Percentiles rank a stretch among this genome's conserved stretches.
Conservation (phyloP, 768 basidiomycete species). For the Omphalotus guepiniiformis region DNA sequence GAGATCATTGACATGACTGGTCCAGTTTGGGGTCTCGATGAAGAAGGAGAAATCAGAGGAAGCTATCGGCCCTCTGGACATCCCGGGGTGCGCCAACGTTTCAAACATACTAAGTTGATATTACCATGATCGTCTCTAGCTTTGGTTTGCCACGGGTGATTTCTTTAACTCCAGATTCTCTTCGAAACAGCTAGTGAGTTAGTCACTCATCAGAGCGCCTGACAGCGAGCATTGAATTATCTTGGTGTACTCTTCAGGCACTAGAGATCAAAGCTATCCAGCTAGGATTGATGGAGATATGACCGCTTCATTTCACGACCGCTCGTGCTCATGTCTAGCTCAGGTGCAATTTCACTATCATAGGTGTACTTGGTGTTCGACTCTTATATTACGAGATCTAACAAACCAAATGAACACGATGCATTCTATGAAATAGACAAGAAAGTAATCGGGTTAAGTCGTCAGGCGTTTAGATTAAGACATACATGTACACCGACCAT, state of each 20-base stretch:
- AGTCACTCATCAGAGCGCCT: not conserved
- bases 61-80: constrained; percentile 37
- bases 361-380: too few relatives aligned
- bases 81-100: constrained; percentile 30
- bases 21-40: constrained; percentile 35
- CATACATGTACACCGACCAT: too few relatives aligned
- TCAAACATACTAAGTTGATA: not conserved
- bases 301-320: too few relatives aligned
- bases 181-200: constrained; percentile 34
- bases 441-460: too few relatives aligned
- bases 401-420: too few relatives aligned
- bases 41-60: constrained; percentile 35
- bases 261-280: constrained; percentile 33
- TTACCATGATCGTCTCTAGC: constrained; percentile 15
- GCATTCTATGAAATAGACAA: too few relatives aligned
- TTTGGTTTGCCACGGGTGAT: constrained; percentile 38
- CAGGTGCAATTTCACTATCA: too few relatives aligned
- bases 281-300: constrained; percentile 14
- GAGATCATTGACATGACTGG: constrained; percentile 26
- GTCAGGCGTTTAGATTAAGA: too few relatives aligned
- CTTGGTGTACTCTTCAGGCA: constrained; percentile 16
- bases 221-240: not conserved
- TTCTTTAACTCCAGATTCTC: constrained; percentile 26
- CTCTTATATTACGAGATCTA: too few relatives aligned
- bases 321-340: too few relatives aligned